A percentile compares a stretch with the other conserved stretches of the same genome.
These are phyloP conservation scores for Dianthus caryophyllus DNA, from an alignment of 148 eudicot genomes.

Conservation along the genomic window DNA sequence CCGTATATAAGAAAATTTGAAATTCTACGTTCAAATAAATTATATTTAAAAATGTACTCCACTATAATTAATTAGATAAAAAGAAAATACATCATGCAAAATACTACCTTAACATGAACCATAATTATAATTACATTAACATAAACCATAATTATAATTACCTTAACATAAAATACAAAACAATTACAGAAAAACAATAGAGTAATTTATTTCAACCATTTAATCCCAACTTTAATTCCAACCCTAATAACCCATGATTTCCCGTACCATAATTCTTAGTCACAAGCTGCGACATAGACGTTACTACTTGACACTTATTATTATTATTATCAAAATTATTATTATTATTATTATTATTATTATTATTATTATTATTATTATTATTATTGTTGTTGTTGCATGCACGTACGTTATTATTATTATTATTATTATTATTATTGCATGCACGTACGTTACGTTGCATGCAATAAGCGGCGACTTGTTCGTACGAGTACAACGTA, in stretches of 20 bases:
- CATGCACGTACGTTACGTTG: constrained; percentile 8
- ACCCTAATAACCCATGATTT: background rate
- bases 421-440: background rate
- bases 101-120: too few species aligned
- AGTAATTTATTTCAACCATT: too few species aligned
- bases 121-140: too few species aligned
- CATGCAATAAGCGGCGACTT: constrained; percentile 29
- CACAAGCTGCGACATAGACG: constrained; percentile 51
- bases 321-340: constrained; percentile 14
- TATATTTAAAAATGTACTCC: too few species aligned
- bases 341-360: background rate
- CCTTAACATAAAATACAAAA: too few species aligned
- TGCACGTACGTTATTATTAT: background rate
- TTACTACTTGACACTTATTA: constrained; percentile 52
- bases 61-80: too few species aligned
- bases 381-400: background rate
- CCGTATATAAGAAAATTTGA: too few species aligned
- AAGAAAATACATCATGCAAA: too few species aligned
- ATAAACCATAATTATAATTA: too few species aligned
- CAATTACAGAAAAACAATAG: too few species aligned
- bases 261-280: constrained; percentile 12
- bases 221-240: constrained; percentile 11
- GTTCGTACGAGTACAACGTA: constrained; percentile 21
- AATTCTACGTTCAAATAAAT: too few species aligned
- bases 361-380: constrained; percentile 8